Base-by-base conservation (phyloP, 805 yeast species). In the Zygosaccharomyces bisporus region DNA sequence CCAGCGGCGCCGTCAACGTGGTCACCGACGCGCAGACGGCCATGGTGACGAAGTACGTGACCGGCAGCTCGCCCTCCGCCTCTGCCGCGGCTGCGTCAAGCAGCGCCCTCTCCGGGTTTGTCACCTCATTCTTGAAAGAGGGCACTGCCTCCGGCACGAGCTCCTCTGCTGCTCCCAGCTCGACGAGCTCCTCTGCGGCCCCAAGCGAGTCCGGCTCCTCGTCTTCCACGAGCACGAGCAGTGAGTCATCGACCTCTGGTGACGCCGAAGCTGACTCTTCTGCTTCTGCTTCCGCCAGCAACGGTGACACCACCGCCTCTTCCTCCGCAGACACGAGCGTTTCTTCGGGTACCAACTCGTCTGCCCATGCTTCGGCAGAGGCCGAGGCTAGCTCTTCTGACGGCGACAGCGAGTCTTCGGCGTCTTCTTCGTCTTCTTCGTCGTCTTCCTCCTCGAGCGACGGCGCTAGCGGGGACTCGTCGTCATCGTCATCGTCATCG, bases 361-460 rank as follows among this genome's bases (percentile, higher is more conserved):
- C 69, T 25, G 58, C 69, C 39, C 49, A 66, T 9, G 63, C 61
- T 16, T 57, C 64, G 34, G 51, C 58, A n/a, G 47, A 59, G 33
- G 44, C 61, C 14, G n/a, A 52, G 20, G 23, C 59, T 24, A 33
- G 61, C 16, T 44, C 69, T 14, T 27, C 64, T 31, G 44, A 9
- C 56, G 17, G 35, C 53, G 35, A 47, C 29, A 27, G 27, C 14
- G 12, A 57, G 34, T 47, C 58, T 34, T 44, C 61, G 23, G 35
- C 53, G 23, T 41, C 59, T 10, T 18, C 44, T 24, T 51, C 51
- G 39, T 50, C 52, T 19, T 33, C 57, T 21, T 44, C 55, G 17
- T 17, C 53, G 13, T 43, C 60, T 6, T 39, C 64, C 19, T 43
- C 68, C 35, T 6, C 6, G 9, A 21, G 25, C 9, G 25, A 21